These are phyloP conservation scores for Jatropha podagrica DNA, from an alignment of 441 rosid species.

Conservation along the genomic window DNA sequence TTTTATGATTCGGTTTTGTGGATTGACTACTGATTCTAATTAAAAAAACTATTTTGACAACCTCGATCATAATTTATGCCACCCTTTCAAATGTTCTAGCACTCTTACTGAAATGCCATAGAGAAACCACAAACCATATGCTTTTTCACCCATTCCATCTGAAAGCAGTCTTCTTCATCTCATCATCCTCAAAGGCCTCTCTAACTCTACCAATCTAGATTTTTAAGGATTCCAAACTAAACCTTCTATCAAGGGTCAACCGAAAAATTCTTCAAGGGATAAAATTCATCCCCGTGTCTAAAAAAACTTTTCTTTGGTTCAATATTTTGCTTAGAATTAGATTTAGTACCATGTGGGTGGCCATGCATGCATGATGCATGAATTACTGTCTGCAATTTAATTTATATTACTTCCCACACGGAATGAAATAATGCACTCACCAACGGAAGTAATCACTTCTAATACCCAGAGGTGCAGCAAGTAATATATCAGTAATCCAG, in stretches of 20 bases:
- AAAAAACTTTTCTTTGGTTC: background rate
- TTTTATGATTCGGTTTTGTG: too few relatives aligned
- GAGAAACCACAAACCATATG: background rate
- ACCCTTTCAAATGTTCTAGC: too few relatives aligned
- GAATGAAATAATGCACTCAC: constrained; percentile 45
- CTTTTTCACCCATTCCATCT: background rate
- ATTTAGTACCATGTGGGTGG: background rate
- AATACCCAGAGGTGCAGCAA: constrained; percentile 92
- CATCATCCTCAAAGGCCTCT: background rate
- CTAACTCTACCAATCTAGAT: background rate
- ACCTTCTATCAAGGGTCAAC: background rate
- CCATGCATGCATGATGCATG: background rate
- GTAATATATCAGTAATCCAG: constrained; percentile 94
- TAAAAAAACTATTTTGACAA: too few relatives aligned
- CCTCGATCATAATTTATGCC: too few relatives aligned
- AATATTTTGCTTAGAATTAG: background rate
- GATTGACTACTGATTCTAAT: too few relatives aligned
- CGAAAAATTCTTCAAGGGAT: too few relatives aligned
- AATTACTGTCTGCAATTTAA: background rate
- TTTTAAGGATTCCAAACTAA: background rate
- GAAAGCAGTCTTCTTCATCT: background rate
- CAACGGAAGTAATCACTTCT: constrained; percentile 98
- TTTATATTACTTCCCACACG: background rate
- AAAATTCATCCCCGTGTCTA: too few relatives aligned
- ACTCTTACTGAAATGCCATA: too few relatives aligned